Evolutionary conservation across 768 basidiomycete species (phyloP).

Genomic region (Tylopilus plumbeoviolaceoides): DNA sequence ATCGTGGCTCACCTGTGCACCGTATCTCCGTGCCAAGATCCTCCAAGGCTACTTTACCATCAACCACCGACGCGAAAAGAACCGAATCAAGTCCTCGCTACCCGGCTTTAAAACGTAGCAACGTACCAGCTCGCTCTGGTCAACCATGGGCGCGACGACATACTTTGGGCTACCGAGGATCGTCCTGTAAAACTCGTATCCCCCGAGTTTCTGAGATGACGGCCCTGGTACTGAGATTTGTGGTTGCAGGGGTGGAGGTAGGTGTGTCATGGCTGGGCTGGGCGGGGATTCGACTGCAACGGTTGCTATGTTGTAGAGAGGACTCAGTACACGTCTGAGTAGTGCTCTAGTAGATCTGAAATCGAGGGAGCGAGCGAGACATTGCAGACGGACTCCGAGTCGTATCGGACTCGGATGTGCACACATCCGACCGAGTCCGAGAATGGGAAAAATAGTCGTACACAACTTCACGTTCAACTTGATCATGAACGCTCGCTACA

Average conservation of each 20-base stretch:
- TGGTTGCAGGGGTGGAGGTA: not conserved
- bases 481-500: no score
- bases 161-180: constrained; percentile 83
- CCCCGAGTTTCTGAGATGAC: constrained; percentile 45
- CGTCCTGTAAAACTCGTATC: constrained; percentile 80
- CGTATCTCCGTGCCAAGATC: constrained; percentile 74
- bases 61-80: not conserved
- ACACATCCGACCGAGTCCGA: not conserved
- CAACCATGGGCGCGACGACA: constrained; percentile 97
- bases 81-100: not conserved
- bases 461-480: not conserved
- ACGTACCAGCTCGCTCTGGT: constrained; percentile 92
- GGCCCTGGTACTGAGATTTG: not conserved
- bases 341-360: not conserved
- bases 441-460: not conserved
- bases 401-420: constrained; percentile 4
- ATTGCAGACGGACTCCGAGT: constrained; percentile 6
- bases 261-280: not conserved
- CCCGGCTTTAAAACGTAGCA: not conserved
- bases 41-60: constrained; percentile 76
- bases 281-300: not conserved
- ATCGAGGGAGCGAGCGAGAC: not conserved
- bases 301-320: constrained; percentile 5
- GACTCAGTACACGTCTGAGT: constrained; percentile 1
- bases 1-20: constrained; percentile 68